Conservation (phyloP, 192 early-diverging fungal genomes). For the Podila clonocystis region DNA sequence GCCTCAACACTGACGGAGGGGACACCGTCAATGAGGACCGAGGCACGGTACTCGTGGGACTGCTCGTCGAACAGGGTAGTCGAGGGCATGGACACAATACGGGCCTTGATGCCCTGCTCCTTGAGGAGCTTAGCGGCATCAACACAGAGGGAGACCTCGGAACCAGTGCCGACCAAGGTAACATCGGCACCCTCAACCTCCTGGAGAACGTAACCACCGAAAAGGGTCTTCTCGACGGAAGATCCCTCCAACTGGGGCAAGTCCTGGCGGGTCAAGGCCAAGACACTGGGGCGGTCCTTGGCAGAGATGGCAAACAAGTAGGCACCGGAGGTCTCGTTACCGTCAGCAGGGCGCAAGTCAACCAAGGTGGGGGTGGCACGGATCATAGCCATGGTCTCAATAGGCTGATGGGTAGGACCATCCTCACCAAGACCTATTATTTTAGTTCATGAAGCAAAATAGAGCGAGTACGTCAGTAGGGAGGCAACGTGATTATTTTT, state of each 20-base stretch:
- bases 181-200: constrained; percentile 72
- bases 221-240: constrained; percentile 79
- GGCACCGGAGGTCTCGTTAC: constrained; percentile 92
- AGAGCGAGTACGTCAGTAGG: constrained; percentile 30
- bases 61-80: constrained; percentile 93
- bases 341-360: constrained; percentile 93
- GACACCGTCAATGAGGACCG: constrained; percentile 84
- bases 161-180: constrained; percentile 88
- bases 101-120: constrained; percentile 67
- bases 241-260: constrained; percentile 92
- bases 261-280: constrained; percentile 95
- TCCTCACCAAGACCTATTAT: constrained; percentile 81
- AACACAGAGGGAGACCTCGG: constrained; percentile 92
- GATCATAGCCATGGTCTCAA: constrained; percentile 92
- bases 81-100: constrained; percentile 96
- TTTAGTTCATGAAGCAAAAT: neutral
- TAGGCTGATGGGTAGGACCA: constrained; percentile 99
- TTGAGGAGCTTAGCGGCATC: constrained; percentile 87
- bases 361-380: constrained; percentile 93
- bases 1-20: constrained; percentile 93
- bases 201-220: constrained; percentile 89
- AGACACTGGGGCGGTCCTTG: constrained; percentile 79
- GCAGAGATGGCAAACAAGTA: constrained; percentile 87
- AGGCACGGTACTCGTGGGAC: constrained; percentile 76
- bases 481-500: neutral